These are phyloP conservation scores for Bipolaris sorokiniana DNA, from an alignment of 2,329 filamentous ascomycete species.

Conservation along the genomic window DNA sequence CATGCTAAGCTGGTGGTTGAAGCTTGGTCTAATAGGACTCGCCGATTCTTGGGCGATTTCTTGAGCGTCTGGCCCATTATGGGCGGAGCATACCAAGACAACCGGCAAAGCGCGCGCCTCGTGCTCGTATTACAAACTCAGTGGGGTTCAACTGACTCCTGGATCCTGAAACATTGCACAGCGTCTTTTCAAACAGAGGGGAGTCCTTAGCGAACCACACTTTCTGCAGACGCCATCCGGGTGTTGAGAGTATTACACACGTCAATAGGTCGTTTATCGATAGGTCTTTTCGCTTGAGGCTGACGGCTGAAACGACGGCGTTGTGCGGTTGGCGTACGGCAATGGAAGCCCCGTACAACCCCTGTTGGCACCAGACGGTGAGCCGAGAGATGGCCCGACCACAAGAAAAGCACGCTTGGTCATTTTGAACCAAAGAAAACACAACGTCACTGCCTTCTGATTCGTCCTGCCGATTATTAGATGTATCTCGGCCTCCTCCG, in stretches of 20 bases:
- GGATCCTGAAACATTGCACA: constrained; percentile 10
- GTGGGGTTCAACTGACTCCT: not conserved
- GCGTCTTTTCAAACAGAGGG: constrained; percentile 4
- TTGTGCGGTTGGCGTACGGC: constrained; percentile 15
- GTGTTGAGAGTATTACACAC: constrained; percentile 19
- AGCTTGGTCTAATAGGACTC: not conserved
- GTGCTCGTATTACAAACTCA: constrained; percentile 4
- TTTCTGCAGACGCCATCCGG: constrained; percentile 6
- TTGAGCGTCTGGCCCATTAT: constrained; percentile 2
- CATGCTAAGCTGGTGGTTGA: not conserved
- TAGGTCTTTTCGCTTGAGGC: constrained; percentile 17
- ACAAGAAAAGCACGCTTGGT: constrained; percentile 7
- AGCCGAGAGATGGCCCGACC: constrained; percentile 19
- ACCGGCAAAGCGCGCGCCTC: constrained; percentile 3
- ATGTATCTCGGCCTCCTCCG: constrained; percentile 13
- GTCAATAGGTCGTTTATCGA: constrained; percentile 24
- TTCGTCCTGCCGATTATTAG: constrained; percentile 15
- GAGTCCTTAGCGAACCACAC: constrained; percentile 5
- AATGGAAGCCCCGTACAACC: constrained; percentile 11
- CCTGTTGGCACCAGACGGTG: constrained; percentile 11
- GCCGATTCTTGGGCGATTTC: constrained; percentile 1
- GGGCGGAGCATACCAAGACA: constrained; percentile 4
- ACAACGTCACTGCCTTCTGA: constrained; percentile 13
- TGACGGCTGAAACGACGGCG: constrained; percentile 28
- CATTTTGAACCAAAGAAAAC: constrained; percentile 18